These are phyloP conservation scores for Odontarrhena argentea DNA, from an alignment of 345 rosid species.

Conservation along the genomic window DNA sequence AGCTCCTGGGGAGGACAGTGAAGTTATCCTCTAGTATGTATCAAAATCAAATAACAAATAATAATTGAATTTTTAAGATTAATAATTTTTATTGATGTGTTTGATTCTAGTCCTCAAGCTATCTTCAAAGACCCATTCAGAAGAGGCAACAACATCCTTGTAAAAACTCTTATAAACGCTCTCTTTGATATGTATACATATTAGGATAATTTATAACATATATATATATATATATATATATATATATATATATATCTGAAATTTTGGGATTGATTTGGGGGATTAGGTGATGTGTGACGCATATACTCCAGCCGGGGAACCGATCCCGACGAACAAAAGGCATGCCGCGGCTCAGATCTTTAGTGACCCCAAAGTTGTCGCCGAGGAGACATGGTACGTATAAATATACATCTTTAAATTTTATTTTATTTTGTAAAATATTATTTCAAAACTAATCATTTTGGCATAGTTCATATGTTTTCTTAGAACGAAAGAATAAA, in stretches of 20 bases:
- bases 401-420: not conserved
- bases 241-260: not conserved
- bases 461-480: no score
- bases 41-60: not conserved
- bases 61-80: not conserved
- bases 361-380: constrained; percentile 53
- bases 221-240: no score
- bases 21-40: constrained; percentile 72
- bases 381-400: constrained; percentile 71
- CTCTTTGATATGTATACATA: not conserved
- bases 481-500: no score
- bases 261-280: constrained; percentile 1
- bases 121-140: constrained; percentile 74
- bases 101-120: constrained; percentile 62
- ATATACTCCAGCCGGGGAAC: constrained; percentile 66
- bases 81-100: not conserved
- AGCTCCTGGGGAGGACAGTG: constrained; percentile 78
- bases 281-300: constrained; percentile 75
- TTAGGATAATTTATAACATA: not conserved
- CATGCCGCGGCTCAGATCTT: constrained; percentile 65
- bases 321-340: constrained; percentile 71
- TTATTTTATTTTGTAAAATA: not conserved
- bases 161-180: constrained; percentile 18
- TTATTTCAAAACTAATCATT: not conserved
- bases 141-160: constrained; percentile 76